Percentiles rank a stretch among this genome's conserved stretches.
These are phyloP conservation scores for Nakazawaea ambrosiae DNA, from an alignment of 805 yeast genomes.

Conservation along the genomic window DNA sequence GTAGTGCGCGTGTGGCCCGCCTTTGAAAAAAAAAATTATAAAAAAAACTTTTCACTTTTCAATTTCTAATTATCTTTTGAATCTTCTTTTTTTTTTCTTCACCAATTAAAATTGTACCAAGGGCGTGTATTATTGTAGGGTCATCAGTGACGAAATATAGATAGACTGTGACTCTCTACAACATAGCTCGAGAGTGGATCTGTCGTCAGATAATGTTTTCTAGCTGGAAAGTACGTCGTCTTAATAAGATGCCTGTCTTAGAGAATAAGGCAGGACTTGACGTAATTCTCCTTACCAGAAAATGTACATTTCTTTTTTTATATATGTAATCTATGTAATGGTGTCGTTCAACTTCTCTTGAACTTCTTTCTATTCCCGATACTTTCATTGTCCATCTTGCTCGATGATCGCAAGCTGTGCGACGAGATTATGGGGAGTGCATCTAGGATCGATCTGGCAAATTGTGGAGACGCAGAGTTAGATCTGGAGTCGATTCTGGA, in stretches of 20 bases:
- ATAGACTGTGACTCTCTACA: conserved; percentile 11
- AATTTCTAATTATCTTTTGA: background rate
- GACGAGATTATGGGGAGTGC: no score
- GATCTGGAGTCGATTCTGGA: no score
- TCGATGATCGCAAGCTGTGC: no score
- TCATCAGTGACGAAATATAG: conserved; percentile 4
- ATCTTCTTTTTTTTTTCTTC: background rate
- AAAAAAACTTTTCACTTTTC: background rate
- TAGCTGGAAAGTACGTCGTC: conserved; percentile 11
- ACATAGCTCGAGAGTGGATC: conserved; percentile 12
- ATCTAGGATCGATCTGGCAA: no score
- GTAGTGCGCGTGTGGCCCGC: no score
- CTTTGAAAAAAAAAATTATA: no score
- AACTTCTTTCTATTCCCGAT: no score
- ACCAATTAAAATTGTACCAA: conserved; percentile 6
- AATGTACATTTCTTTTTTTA: conserved; percentile 5
- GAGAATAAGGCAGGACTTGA: background rate
- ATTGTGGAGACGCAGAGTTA: no score
- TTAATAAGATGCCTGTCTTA: background rate
- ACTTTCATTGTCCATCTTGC: no score
- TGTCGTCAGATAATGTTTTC: conserved; percentile 8
- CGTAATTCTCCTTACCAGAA: conserved; percentile 13
- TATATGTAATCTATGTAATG: background rate
- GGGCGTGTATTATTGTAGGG: conserved; percentile 12
- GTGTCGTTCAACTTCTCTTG: no score